Evolutionary conservation across 768 basidiomycete species (phyloP).

Genomic region (Symmetrospora coprosmae): DNA sequence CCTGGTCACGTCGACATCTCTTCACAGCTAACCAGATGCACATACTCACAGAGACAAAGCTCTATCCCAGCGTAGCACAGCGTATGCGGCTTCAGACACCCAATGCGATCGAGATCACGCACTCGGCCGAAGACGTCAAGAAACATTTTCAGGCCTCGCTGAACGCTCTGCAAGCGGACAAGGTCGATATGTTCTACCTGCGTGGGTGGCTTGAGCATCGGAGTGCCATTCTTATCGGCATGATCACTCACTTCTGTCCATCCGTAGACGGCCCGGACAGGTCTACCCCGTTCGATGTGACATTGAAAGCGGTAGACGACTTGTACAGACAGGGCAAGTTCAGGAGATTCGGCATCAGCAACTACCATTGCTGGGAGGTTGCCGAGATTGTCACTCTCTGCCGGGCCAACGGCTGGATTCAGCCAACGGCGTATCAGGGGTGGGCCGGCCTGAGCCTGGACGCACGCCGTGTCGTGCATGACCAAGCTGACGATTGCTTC

Average conservation of each 20-base stretch:
- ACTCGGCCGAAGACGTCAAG: constrained; percentile 36
- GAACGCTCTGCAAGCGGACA: constrained; percentile 43
- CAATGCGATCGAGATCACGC: constrained; percentile 6
- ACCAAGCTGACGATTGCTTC: background rate
- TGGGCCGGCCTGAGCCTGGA: too few species aligned
- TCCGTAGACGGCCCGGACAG: constrained; percentile 35
- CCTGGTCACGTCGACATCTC: too few species aligned
- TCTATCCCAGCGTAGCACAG: constrained; percentile 43
- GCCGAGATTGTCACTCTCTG: constrained; percentile 43
- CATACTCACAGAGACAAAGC: constrained; percentile 54
- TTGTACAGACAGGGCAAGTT: constrained; percentile 47
- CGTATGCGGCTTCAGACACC: too few species aligned
- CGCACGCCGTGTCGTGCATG: too few species aligned
- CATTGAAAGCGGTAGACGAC: constrained; percentile 43
- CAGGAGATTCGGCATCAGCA: constrained; percentile 35
- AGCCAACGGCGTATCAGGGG: constrained; percentile 44
- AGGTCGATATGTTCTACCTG: constrained; percentile 44
- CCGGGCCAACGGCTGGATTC: constrained; percentile 42
- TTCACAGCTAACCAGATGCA: too few species aligned
- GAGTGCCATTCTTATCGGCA: background rate
- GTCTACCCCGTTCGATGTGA: constrained; percentile 43
- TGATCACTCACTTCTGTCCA: background rate
- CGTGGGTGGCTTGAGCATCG: too few species aligned
- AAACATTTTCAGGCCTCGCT: constrained; percentile 37
- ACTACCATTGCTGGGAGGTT: constrained; percentile 43